Percentiles rank a stretch among this genome's conserved stretches.
Evolutionary conservation across 345 rosid species (phyloP).

Genomic region (Aegle marmelos): DNA sequence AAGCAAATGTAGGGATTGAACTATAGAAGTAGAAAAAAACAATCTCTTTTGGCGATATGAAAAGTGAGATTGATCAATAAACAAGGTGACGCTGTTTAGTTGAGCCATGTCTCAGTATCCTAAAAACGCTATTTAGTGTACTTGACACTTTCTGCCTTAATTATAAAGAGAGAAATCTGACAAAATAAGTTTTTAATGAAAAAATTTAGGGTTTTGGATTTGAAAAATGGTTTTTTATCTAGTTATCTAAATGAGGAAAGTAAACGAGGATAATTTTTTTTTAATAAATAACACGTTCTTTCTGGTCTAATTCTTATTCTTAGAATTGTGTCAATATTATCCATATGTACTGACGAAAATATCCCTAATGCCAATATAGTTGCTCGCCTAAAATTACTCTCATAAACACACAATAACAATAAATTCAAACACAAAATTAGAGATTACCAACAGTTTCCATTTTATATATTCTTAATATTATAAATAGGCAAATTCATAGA

Average conservation of each 20-base stretch:
- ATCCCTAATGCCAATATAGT: background rate
- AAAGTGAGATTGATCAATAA: constrained; percentile 16
- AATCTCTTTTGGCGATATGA: constrained; percentile 14
- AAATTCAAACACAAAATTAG: no score
- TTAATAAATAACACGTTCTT: no score
- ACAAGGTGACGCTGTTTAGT: constrained; percentile 16
- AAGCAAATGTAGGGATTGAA: background rate
- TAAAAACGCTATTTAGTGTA: background rate
- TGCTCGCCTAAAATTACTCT: no score
- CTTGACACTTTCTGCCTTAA: background rate
- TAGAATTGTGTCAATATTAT: background rate
- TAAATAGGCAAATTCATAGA: no score
- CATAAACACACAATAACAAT: no score
- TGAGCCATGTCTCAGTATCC: constrained; percentile 26
- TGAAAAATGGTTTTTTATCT: background rate
- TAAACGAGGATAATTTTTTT: no score
- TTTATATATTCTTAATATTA: no score
- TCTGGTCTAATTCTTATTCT: no score
- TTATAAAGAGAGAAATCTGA: background rate
- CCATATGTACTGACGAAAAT: background rate
- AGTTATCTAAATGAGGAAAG: background rate
- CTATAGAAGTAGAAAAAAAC: background rate
- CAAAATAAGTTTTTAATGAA: background rate
- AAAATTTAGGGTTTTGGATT: constrained; percentile 1
- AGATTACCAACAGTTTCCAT: no score